Percentiles rank a stretch among this genome's conserved stretches.
These are phyloP conservation scores for Colletotrichum costaricense DNA, from an alignment of 2,329 filamentous ascomycete genomes.

Conservation along the genomic window DNA sequence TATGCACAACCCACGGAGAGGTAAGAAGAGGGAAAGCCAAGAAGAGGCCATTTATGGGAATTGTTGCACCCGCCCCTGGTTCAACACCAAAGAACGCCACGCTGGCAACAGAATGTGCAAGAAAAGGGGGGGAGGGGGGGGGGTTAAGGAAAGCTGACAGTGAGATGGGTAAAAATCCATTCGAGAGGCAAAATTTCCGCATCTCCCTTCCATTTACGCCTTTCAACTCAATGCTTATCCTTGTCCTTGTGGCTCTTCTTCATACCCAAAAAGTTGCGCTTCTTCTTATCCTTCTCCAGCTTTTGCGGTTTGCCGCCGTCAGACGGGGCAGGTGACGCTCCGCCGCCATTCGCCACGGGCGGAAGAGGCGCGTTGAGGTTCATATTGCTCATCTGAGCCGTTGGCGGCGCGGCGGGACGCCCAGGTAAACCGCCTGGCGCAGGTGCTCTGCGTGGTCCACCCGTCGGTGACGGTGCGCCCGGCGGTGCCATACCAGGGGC, in stretches of 20 bases:
- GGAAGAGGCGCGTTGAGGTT: slow-evolving; percentile 52
- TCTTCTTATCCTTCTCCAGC: slow-evolving; percentile 72
- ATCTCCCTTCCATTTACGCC: background rate
- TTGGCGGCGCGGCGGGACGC: slow-evolving; percentile 58
- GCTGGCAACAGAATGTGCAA: slow-evolving; percentile 14
- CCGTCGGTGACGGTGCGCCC: slow-evolving; percentile 22
- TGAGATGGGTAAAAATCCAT: background rate
- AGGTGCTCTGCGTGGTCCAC: slow-evolving; percentile 39
- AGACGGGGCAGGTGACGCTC: slow-evolving; percentile 38
- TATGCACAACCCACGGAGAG: background rate
- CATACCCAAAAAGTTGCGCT: slow-evolving; percentile 66
- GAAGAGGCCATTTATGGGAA: background rate
- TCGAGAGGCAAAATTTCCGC: too few species aligned
- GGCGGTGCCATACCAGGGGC: slow-evolving; percentile 41
- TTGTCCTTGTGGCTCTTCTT: slow-evolving; percentile 60
- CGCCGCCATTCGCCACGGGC: slow-evolving; percentile 23
- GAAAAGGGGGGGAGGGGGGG: background rate
- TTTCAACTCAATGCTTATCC: background rate
- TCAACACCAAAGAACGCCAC: slow-evolving; percentile 25
- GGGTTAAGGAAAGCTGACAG: too few species aligned
- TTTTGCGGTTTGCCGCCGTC: slow-evolving; percentile 60
- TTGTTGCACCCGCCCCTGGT: background rate
- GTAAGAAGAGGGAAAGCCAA: background rate
- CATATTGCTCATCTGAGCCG: slow-evolving; percentile 67
- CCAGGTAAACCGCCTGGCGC: slow-evolving; percentile 47